phyloP scores from a whole-genome alignment of 768 basidiomycete species.

The Termitomyces heimii region DNA sequence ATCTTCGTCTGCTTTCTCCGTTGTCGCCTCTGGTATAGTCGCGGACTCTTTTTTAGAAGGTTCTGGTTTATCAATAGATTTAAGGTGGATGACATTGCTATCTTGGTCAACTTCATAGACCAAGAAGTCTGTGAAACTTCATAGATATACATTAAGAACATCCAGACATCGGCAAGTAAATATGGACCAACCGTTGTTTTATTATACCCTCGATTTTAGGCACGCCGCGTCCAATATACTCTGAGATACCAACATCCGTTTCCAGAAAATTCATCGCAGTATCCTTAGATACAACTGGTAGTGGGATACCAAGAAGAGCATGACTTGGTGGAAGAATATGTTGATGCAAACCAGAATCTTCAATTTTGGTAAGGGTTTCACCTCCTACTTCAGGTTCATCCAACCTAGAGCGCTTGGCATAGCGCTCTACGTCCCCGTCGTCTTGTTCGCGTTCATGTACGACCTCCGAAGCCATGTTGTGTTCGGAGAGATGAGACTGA shows the following conservation, averaged over 20 bases:
- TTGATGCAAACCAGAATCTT: slow-evolving; percentile 15
- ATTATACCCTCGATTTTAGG: slow-evolving; percentile 86
- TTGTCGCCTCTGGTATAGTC: slow-evolving; percentile 11
- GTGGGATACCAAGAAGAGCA: slow-evolving; percentile 53
- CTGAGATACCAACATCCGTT: slow-evolving; percentile 84
- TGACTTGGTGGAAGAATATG: slow-evolving; percentile 71
- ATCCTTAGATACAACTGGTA: slow-evolving; percentile 41
- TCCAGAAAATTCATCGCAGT: slow-evolving; percentile 61
- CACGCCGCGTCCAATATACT: slow-evolving; percentile 69
- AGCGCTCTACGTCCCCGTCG: slow-evolving; percentile 35
- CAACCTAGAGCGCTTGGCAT: slow-evolving; percentile 37
- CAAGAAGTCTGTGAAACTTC: slow-evolving; percentile 94
- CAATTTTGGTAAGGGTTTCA: neutral
- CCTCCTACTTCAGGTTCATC: slow-evolving; percentile 18
- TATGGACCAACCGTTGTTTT: slow-evolving; percentile 76
- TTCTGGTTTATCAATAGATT: slow-evolving; percentile 68
- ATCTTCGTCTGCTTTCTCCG: slow-evolving; percentile 13
- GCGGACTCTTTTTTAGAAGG: slow-evolving; percentile 38
- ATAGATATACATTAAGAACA: neutral
- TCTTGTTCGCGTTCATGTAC: slow-evolving; percentile 49
- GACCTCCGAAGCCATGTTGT: slow-evolving; percentile 27
- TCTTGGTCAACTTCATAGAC: slow-evolving; percentile 88
- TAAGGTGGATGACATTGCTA: slow-evolving; percentile 74
- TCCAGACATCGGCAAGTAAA: neutral
- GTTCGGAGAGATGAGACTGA: neutral